Base-by-base conservation (phyloP, 495 filamentous ascomycete genomes). In the Daldinia grandis region DNA sequence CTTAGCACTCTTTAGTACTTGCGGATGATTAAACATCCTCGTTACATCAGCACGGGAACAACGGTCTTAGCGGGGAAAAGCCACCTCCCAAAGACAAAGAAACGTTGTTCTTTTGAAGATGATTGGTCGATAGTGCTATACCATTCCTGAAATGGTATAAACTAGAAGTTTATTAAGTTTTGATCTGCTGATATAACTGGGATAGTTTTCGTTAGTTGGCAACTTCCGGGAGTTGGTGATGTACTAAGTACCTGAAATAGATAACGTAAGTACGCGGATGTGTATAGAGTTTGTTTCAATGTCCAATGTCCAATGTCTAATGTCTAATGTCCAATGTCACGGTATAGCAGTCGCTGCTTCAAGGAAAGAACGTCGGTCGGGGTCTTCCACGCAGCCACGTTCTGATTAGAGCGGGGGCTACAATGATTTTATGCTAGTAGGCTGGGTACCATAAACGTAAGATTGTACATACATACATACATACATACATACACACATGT, bases 321-420 rank as follows among this genome's bases (percentile, higher is more conserved):
- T n/a, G n/a, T n/a, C n/a, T n/a, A n/a, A n/a, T n/a, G n/a, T n/a
- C n/a, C n/a, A n/a, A n/a, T 24, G 42, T 24, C 17, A 21, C 19
- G 17, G 42, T 47, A 47, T 47, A 24, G 8, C 1, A 4, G 21
- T 12, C 24, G 40, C 17, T 47, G 1, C 42, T 24, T 21, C 8
- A 24, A 47, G 42, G 42, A 21, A 47, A 1, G 8, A 47, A 47
- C 19, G 19, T 47, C 42, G 42, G 42, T 24, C 19, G 42, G 42
- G 42, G 42, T 12, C 10, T 40, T 17, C 15, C 38, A 40, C n/a
- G n/a, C n/a, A n/a, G n/a, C n/a, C n/a, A n/a, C 38, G n/a, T 40
- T 40, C 1, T 40, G 9, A 47, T 21, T 47, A 59, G 33, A 37
- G 56, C 63, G 64, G 64, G 63, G 47, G 28, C 58, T 61, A 30